Evolutionary conservation across 1,284 basidiomycete genomes (phyloP), one percentile per base, ranked within the genome.

Genomic region (Cryptococcus sp.): DNA sequence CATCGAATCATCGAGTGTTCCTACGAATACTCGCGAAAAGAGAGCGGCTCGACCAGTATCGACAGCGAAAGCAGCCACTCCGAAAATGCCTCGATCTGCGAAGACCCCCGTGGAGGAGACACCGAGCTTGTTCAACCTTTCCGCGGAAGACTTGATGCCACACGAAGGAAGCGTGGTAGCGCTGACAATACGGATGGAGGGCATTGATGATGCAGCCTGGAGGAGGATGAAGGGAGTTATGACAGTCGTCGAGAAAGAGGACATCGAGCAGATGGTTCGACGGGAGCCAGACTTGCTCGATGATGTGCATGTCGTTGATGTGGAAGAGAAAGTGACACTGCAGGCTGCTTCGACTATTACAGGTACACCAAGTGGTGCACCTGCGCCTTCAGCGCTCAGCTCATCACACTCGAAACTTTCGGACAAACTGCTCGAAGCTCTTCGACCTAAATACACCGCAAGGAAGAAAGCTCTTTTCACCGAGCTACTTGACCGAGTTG

Each of bases 161-260:
- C 13, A 45, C 1, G 60, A 66, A 4, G 69, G 69, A 1, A 17
- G 52, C 8, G 56, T 75, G 2, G 64, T 69, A 38, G 67, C 72
- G 4, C 56, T 73, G 35, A 75, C 75, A 0, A 71, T 77, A 39
- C 60, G 71, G 11, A 56, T 77, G 8, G 53, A 50, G 2, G 71
- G 62, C 6, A 50, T 77, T 5, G 58, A 65, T 10, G 73, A 77
- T 52, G 47, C 52, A 0, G 54, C 63, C 0, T 77, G 75, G 75
- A 27, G 47, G 16, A 66, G 61, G 41, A 66, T 77, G 49, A 71
- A 68, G 58, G 50, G 25, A 1, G 60, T 77, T 5, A 59, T 67
- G 23, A 62, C 62, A 6, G 53, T 63, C 2, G 68, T 72, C 3
- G 70, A 72, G 46, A 38, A 47, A 7, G 49, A 35, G 3, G 75